Percentiles rank a stretch among this genome's conserved stretches.
These are phyloP conservation scores for Penicillium cosmopolitanum DNA, from an alignment of 495 filamentous ascomycete genomes.

Conservation along the genomic window DNA sequence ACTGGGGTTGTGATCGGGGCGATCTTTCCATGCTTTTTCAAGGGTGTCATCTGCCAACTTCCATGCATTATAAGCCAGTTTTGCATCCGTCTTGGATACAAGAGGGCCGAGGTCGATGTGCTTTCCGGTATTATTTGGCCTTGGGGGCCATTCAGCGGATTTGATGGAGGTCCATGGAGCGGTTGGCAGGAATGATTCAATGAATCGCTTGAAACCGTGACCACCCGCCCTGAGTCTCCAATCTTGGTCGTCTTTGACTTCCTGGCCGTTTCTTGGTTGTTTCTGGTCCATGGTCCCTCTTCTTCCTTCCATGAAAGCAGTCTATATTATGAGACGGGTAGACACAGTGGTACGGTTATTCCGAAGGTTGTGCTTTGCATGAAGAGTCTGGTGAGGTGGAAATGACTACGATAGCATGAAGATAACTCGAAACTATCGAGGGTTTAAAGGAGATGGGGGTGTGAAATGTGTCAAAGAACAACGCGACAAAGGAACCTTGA, in stretches of 20 bases:
- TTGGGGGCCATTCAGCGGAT: slow-evolving; percentile 22
- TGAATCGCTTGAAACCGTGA: not conserved
- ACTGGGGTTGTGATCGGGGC: slow-evolving; percentile 10
- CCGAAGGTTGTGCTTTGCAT: no score
- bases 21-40: slow-evolving; percentile 10
- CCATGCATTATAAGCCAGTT: slow-evolving; percentile 33
- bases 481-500: not conserved
- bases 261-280: not conserved
- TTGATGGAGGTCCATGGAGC: slow-evolving; percentile 6
- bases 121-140: slow-evolving; percentile 27
- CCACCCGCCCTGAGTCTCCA: not conserved
- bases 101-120: slow-evolving; percentile 19
- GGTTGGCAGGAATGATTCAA: not conserved
- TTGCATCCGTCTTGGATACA: slow-evolving; percentile 20
- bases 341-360: no score
- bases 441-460: not conserved
- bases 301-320: not conserved
- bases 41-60: slow-evolving; percentile 22
- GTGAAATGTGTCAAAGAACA: not conserved
- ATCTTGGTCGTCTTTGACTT: not conserved
- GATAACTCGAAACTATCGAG: not conserved
- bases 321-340: no score
- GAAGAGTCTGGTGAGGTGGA: no score
- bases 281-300: not conserved
- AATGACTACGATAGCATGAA: no score